Evolutionary conservation across 495 filamentous ascomycete genomes (phyloP).

Genomic region (Penicillium flavigenum): DNA sequence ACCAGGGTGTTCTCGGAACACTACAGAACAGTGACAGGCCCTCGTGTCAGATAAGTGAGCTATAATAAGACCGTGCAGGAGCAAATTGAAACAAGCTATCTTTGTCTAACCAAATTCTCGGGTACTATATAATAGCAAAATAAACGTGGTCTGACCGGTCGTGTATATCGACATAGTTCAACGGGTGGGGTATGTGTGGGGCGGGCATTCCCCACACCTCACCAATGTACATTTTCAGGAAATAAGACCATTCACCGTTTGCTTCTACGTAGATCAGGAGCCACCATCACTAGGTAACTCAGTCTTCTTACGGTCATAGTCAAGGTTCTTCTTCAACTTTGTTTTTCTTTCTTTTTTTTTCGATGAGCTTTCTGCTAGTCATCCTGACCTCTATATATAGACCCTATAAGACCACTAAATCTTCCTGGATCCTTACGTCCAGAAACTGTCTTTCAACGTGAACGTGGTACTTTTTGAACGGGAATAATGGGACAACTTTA

Average conservation of each 20-base stretch:
- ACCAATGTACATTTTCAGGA: background rate
- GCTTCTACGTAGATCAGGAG: too few relatives aligned
- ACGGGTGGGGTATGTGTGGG: background rate
- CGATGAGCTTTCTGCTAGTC: too few relatives aligned
- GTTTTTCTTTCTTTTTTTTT: background rate
- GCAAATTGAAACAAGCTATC: too few relatives aligned
- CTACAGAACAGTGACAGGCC: background rate
- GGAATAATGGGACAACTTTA: background rate
- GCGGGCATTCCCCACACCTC: background rate
- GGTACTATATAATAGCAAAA: background rate
- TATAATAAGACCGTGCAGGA: background rate
- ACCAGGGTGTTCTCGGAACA: conserved; percentile 5
- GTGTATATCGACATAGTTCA: too few relatives aligned
- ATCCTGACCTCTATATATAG: too few relatives aligned
- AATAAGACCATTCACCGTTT: too few relatives aligned
- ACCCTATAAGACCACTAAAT: too few relatives aligned
- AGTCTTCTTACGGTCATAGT: too few relatives aligned
- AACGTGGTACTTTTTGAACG: background rate
- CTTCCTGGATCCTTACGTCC: background rate
- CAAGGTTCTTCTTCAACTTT: too few relatives aligned
- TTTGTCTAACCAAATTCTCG: background rate
- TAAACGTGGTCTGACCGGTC: background rate
- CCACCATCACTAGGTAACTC: too few relatives aligned
- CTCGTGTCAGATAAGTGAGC: background rate
- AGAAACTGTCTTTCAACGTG: background rate